phyloP scores from a whole-genome alignment of 2,329 filamentous ascomycete genomes.

The Aspergillus bombycis region DNA sequence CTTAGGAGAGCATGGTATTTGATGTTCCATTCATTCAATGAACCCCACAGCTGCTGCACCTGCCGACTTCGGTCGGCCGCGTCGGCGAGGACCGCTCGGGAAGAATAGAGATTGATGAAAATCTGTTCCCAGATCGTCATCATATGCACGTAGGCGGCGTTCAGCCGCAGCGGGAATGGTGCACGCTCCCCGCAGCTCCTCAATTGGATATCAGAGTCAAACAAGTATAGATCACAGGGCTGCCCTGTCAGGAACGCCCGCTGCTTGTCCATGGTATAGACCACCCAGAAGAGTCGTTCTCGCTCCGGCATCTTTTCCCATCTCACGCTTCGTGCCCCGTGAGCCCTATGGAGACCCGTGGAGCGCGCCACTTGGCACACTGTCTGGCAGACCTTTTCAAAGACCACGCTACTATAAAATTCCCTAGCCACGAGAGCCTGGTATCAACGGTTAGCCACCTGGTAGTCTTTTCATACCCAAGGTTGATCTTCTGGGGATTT shows the following conservation, averaged over 20 bases:
- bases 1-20: neutral
- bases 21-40: neutral
- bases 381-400: neutral
- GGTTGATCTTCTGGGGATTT: neutral
- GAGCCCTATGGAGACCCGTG: neutral
- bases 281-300: neutral
- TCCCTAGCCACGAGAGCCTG: neutral
- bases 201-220: slow-evolving; percentile 2
- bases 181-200: neutral
- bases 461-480: neutral
- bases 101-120: slow-evolving; percentile 1
- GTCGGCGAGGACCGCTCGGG: neutral
- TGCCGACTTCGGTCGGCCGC: neutral
- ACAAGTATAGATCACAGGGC: slow-evolving; percentile 1
- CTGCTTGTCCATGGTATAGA: neutral
- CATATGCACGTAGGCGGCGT: slow-evolving; percentile 1
- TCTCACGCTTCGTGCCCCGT: neutral
- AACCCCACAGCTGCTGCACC: neutral
- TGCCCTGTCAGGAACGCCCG: neutral
- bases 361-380: neutral
- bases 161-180: neutral
- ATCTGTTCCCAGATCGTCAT: slow-evolving; percentile 4
- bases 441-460: neutral
- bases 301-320: neutral
- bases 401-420: neutral